These are phyloP conservation scores for Yamadazyma endophytica DNA, from an alignment of 805 yeast genomes.

Conservation along the genomic window DNA sequence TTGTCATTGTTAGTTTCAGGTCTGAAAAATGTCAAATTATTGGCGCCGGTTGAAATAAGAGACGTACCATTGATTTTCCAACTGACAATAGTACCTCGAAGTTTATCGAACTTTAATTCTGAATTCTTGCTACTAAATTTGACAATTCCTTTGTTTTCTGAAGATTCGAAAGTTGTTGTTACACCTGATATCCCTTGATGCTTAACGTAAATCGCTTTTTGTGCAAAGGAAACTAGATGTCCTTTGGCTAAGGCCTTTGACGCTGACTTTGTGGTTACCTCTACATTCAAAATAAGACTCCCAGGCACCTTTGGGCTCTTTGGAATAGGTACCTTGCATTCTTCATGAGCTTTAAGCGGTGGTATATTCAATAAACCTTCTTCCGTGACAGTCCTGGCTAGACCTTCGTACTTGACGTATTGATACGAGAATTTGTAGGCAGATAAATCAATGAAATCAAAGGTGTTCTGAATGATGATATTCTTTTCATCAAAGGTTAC, in stretches of 20 bases:
- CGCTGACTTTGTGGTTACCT: slow-evolving; percentile 7
- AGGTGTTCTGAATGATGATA: slow-evolving; percentile 13
- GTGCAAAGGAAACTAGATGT: slow-evolving; percentile 22
- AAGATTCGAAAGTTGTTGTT: too few species aligned
- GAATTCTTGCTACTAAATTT: slow-evolving; percentile 1
- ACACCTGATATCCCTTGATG: too few species aligned
- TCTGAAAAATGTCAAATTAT: slow-evolving; percentile 22
- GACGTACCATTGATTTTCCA: slow-evolving; percentile 6
- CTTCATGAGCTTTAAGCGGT: too few species aligned
- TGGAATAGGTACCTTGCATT: too few species aligned
- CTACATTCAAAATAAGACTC: slow-evolving; percentile 7
- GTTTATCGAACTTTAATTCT: slow-evolving; percentile 6
- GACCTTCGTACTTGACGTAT: slow-evolving; percentile 5
- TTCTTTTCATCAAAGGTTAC: slow-evolving; percentile 4
- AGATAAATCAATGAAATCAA: slow-evolving; percentile 16
- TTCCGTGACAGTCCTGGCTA: slow-evolving; percentile 5
- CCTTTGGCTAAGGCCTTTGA: slow-evolving; percentile 10
- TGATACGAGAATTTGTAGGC: slow-evolving; percentile 5
- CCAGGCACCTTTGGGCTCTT: slow-evolving; percentile 3
- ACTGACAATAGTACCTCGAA: slow-evolving; percentile 8
- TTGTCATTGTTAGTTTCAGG: slow-evolving; percentile 25
- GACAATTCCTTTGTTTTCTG: background rate
- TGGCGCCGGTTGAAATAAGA: slow-evolving; percentile 4
- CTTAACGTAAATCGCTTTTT: slow-evolving; percentile 6
- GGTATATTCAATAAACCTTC: too few species aligned